Conservation (phyloP, 441 rosid genomes). For the Gossypium davidsonii region DNA sequence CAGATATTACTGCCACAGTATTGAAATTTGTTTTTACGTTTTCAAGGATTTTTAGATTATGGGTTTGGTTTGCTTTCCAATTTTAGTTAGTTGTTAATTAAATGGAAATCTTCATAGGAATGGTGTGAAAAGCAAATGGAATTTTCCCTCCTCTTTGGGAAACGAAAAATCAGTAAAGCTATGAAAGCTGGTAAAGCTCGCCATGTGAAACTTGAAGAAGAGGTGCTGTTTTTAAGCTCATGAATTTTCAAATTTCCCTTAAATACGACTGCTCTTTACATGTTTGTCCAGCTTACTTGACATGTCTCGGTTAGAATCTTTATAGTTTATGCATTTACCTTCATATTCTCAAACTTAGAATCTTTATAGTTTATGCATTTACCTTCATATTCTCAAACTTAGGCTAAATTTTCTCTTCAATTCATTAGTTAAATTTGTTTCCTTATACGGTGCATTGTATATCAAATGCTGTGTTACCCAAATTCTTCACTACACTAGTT, state of each 20-base stretch:
- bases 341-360: not conserved
- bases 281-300: not conserved
- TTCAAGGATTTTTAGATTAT: not conserved
- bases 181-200: conserved; percentile 74
- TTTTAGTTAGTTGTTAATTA: not conserved
- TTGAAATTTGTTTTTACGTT: not conserved
- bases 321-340: too few species aligned
- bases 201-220: conserved; percentile 60
- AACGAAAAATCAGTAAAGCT: conserved; percentile 40
- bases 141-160: conserved; percentile 38
- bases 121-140: conserved; percentile 91
- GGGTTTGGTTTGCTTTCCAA: not conserved
- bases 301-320: not conserved
- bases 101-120: conserved; percentile 35
- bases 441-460: not conserved
- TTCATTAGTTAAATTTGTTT: not conserved
- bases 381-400: not conserved
- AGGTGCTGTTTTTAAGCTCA: conserved; percentile 32
- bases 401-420: not conserved
- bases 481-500: too few species aligned
- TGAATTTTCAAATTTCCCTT: not conserved
- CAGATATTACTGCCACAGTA: conserved; percentile 68
- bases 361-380: too few species aligned
- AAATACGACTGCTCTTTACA: not conserved
- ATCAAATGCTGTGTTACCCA: not conserved